phyloP scores from a whole-genome alignment of 2,329 filamentous ascomycete genomes.

The Pestalotiopsis sp. region DNA sequence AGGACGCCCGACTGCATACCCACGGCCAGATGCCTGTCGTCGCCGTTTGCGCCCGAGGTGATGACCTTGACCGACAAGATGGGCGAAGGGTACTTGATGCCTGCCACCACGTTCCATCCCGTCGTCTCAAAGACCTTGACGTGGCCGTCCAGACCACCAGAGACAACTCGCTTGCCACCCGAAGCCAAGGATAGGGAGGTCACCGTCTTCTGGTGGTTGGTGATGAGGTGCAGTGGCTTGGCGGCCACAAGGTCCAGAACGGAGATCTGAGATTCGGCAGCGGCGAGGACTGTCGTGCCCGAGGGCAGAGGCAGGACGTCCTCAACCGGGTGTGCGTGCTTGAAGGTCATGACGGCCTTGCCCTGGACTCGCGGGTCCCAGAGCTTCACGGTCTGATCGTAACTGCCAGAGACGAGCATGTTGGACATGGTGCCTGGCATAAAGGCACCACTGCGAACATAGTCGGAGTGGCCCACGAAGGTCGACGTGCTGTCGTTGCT shows the following conservation, averaged over 20 bases:
- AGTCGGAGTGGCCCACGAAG: constrained; percentile 88
- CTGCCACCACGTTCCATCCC: constrained; percentile 94
- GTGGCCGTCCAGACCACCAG: constrained; percentile 90
- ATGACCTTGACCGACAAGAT: constrained; percentile 84
- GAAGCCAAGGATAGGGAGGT: constrained; percentile 84
- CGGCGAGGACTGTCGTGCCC: constrained; percentile 82
- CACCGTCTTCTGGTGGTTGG: constrained; percentile 97
- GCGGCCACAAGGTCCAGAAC: constrained; percentile 92
- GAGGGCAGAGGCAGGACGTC: constrained; percentile 84
- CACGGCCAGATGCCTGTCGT: constrained; percentile 92
- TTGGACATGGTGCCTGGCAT: constrained; percentile 75
- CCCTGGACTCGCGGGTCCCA: constrained; percentile 85
- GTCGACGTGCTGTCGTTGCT: constrained; percentile 74
- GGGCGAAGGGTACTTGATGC: constrained; percentile 89
- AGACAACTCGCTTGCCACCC: constrained; percentile 78
- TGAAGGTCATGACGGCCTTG: constrained; percentile 83
- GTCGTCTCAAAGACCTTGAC: constrained; percentile 96
- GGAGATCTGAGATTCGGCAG: constrained; percentile 83
- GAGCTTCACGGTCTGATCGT: constrained; percentile 89
- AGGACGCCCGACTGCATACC: constrained; percentile 95
- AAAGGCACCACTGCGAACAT: constrained; percentile 85
- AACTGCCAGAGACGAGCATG: constrained; percentile 86
- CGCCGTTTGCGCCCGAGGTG: constrained; percentile 63
- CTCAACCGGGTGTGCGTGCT: constrained; percentile 88
- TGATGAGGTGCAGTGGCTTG: constrained; percentile 82